These are phyloP conservation scores for Bertia moriformis DNA, from an alignment of 2,329 filamentous ascomycete species.

Conservation along the genomic window DNA sequence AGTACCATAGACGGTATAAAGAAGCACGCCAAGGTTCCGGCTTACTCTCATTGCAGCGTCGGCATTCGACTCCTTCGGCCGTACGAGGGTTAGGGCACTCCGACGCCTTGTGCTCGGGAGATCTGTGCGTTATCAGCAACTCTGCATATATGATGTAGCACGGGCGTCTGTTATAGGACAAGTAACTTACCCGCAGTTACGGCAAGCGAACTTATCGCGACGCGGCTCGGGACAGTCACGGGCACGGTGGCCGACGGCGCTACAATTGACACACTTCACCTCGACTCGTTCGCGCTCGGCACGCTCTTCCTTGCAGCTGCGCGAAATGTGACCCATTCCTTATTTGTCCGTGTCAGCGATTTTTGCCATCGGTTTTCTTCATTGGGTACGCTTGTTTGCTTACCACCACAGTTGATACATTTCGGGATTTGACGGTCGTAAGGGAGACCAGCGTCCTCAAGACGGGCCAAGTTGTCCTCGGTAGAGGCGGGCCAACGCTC, in stretches of 20 bases:
- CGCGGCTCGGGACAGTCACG: slow-evolving; percentile 26
- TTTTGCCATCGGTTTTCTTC: background rate
- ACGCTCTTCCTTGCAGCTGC: slow-evolving; percentile 30
- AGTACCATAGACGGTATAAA: background rate
- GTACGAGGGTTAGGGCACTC: slow-evolving; percentile 30
- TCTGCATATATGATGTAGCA: background rate
- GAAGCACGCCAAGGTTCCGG: too few species aligned
- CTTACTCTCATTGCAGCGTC: slow-evolving; percentile 22
- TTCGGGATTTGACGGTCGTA: slow-evolving; percentile 31
- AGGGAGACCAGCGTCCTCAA: slow-evolving; percentile 31
- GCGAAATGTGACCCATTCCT: slow-evolving; percentile 30
- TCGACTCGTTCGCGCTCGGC: slow-evolving; percentile 18
- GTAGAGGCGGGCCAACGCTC: slow-evolving; percentile 29
- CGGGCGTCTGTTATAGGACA: too few species aligned
- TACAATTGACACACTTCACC: slow-evolving; percentile 34
- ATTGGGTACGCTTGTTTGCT: slow-evolving; percentile 4
- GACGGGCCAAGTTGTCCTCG: slow-evolving; percentile 33
- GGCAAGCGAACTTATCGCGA: slow-evolving; percentile 24
- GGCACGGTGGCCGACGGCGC: slow-evolving; percentile 26
- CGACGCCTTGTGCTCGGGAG: slow-evolving; percentile 25
- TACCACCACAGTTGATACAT: slow-evolving; percentile 32
- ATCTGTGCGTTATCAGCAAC: slow-evolving; percentile 12
- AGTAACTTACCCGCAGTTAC: slow-evolving; percentile 40
- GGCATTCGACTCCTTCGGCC: slow-evolving; percentile 25
- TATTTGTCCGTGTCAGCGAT: background rate